Base-by-base conservation (phyloP, 73 alveolate species). In the Paraurostyla sp. region DNA sequence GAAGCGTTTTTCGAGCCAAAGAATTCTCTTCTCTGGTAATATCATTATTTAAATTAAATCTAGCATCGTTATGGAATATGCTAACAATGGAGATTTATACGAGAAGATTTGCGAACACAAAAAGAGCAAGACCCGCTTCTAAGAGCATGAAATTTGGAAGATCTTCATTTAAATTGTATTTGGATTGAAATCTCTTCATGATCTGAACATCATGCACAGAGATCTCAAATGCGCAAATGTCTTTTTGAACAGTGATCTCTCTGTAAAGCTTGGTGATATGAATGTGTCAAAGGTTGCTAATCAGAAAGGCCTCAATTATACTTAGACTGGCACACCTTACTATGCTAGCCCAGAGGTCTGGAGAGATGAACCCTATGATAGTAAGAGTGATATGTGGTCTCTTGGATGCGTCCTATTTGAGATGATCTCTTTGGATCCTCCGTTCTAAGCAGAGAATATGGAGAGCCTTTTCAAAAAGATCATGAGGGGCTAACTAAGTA, bases 141-240 rank as follows among this genome's bases (percentile, higher is more conserved):
- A 35, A 16, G 90, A 80, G 52, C n/a, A 41, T 11, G 40, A 80
- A 54, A 54, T 80, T 9, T 80, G 90, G 90, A 40, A 43, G 60
- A 58, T 80, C 9, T 80, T 80, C 51, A 80, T 60, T 20, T 43
- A 80, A 35, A 38, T 80, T 4, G 71, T 58, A 2, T 6, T 13
- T 4, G 90, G 90, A 7, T 35, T 80, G 27, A 48, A 32, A 57
- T 3, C 90, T 16, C 4, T 73, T 80, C 97, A 93, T 68, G 94
- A 89, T 48, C 76, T 89, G 51, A 89, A 93, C 22, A 65, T 93
- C 18, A 93, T 93, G 94, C 97, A 93, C 54, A 89, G 97, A 84
- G 97, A 93, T 71, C 54, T 93, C 38, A 93, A 93, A 83, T 62
- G 92, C 56, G 97, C 95, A 52, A 93, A 93, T 89, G 90, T 93